These are phyloP conservation scores for Crithidia fasciculata DNA, from an alignment of 208 protist genomes.

Conservation along the genomic window DNA sequence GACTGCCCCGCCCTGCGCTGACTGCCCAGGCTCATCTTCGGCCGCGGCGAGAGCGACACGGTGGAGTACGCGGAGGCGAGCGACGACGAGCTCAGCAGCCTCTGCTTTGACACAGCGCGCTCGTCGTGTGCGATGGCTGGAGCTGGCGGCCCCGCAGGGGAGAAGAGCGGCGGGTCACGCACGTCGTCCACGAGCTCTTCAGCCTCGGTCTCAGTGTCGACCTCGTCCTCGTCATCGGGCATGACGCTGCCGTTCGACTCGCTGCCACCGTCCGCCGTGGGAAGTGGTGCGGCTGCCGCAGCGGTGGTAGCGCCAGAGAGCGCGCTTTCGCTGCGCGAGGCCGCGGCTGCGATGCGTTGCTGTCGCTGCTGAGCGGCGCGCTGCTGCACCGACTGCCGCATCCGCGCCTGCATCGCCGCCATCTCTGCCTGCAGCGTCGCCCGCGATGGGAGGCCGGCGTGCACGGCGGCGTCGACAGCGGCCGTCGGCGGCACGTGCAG, in stretches of 20 bases:
- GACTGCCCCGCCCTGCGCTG: conserved; percentile 8
- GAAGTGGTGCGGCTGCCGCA: neutral
- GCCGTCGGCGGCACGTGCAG: conserved; percentile 27
- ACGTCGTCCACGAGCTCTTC: neutral
- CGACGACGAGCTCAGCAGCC: neutral
- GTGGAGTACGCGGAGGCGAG: neutral
- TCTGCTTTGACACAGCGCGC: neutral
- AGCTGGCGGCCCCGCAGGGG: too few relatives aligned
- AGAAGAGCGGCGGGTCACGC: neutral
- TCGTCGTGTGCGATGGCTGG: neutral
- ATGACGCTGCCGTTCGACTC: neutral
- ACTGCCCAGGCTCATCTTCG: neutral
- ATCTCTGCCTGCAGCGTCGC: conserved; percentile 27
- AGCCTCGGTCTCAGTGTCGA: neutral
- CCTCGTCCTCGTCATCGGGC: neutral
- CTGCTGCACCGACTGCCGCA: conserved; percentile 50
- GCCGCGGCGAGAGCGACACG: neutral
- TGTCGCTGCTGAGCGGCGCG: conserved; percentile 37
- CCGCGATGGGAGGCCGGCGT: conserved; percentile 16
- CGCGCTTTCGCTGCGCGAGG: too few relatives aligned
- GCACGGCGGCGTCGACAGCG: conserved; percentile 29
- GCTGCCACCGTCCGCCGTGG: neutral
- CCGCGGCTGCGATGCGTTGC: conserved; percentile 14
- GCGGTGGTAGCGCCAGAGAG: neutral
- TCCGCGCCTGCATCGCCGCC: conserved; percentile 27